A percentile compares a stretch with the other conserved stretches of the same genome.
Conservation (phyloP, 305 asterid species). For the Fraxinus xanthoxyloides region DNA sequence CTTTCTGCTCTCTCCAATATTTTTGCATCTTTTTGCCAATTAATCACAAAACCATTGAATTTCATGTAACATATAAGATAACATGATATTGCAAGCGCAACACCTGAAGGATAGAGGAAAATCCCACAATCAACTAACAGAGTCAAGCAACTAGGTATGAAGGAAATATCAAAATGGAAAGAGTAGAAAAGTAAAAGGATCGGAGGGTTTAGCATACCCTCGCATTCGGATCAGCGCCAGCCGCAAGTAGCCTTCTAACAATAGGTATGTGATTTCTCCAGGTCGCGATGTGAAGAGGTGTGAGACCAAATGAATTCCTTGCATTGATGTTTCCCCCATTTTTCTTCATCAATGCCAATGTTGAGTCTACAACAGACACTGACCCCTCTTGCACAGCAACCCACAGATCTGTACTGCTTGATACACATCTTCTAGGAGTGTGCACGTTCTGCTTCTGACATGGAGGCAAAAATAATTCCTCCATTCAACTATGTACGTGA, state of each 20-base stretch:
- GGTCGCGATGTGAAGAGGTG: constrained; percentile 90
- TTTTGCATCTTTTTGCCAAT: no score
- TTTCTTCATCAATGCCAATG: constrained; percentile 64
- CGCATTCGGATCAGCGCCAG: constrained; percentile 97
- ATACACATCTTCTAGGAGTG: constrained; percentile 41
- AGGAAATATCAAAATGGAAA: constrained; percentile 24
- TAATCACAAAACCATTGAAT: no score
- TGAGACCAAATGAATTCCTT: constrained; percentile 73
- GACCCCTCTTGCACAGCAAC: constrained; percentile 64
- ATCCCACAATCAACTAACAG: constrained; percentile 24
- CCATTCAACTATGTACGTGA: constrained; percentile 35
- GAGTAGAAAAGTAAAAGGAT: constrained; percentile 30
- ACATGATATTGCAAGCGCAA: constrained; percentile 5
- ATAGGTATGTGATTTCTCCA: constrained; percentile 93
- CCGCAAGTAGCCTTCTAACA: constrained; percentile 83
- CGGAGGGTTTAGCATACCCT: constrained; percentile 63
- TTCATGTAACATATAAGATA: background rate
- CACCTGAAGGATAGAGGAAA: constrained; percentile 18
- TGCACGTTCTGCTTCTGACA: constrained; percentile 53
- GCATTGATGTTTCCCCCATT: constrained; percentile 76
- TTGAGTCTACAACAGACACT: constrained; percentile 63
- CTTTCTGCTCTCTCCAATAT: no score
- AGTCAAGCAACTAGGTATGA: constrained; percentile 27
- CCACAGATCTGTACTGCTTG: constrained; percentile 72
- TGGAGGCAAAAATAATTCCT: constrained; percentile 49